These are phyloP conservation scores for Alternaria hordeiaustralica DNA, from an alignment of 2,329 filamentous ascomycete species.

Conservation along the genomic window DNA sequence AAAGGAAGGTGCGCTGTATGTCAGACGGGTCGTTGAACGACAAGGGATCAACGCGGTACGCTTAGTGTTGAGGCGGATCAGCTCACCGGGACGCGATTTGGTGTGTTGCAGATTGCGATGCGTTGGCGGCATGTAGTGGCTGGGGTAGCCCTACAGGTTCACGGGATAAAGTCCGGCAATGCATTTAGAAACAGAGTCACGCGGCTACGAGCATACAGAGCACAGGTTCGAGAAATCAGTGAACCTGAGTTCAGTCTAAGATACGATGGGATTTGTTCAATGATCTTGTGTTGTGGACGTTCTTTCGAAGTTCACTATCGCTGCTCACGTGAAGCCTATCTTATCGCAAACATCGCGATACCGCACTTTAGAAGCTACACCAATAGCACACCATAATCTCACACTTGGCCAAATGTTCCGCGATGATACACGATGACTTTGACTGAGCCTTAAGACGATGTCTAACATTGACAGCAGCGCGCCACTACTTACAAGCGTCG, in stretches of 20 bases:
- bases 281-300: neutral
- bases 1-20: neutral
- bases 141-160: neutral
- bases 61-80: neutral
- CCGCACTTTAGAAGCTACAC: neutral
- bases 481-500: constrained; percentile 11
- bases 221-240: neutral
- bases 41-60: constrained; percentile 10
- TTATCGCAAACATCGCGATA: constrained; percentile 9
- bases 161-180: neutral
- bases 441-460: neutral
- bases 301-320: constrained; percentile 1
- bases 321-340: constrained; percentile 11
- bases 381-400: neutral
- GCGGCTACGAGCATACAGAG: neutral
- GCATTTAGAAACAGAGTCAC: neutral
- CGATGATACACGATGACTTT: neutral
- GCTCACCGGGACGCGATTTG: neutral
- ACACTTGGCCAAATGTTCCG: neutral
- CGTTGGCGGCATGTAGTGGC: constrained; percentile 3
- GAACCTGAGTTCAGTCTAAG: neutral
- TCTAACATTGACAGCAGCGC: constrained; percentile 5
- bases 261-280: neutral
- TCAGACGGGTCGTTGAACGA: constrained; percentile 8
- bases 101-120: constrained; percentile 4